Conservation (phyloP, 257 asterid genomes). For the Solanum phureja region DNA sequence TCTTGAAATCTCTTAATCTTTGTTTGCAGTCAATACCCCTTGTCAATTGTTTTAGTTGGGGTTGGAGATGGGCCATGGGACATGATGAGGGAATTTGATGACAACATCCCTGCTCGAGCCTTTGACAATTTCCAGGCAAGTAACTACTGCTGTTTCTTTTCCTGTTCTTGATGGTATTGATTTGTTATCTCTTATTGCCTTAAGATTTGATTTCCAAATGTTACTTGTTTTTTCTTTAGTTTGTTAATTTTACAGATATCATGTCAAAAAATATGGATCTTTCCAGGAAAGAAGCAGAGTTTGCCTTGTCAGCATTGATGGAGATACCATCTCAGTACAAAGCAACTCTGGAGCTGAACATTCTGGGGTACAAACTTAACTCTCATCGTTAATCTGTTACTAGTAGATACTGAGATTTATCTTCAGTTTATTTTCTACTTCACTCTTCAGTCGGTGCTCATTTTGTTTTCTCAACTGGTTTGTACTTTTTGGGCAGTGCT, state of each 20-base stretch:
- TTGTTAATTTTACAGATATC: slow-evolving; percentile 86
- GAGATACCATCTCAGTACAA: slow-evolving; percentile 92
- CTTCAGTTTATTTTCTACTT: neutral
- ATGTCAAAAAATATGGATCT: slow-evolving; percentile 61
- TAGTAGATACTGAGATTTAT: neutral
- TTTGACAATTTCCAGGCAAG: slow-evolving; percentile 90
- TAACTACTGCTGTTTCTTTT: neutral
- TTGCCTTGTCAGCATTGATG: slow-evolving; percentile 91
- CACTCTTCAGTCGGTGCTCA: neutral
- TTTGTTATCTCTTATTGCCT: slow-evolving; percentile 2
- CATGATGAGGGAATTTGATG: slow-evolving; percentile 92
- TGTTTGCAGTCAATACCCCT: slow-evolving; percentile 58
- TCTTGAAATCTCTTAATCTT: neutral
- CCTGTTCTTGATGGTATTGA: neutral
- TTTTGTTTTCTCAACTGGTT: slow-evolving; percentile 1
- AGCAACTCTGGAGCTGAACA: slow-evolving; percentile 84
- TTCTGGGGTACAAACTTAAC: slow-evolving; percentile 53
- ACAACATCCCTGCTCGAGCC: slow-evolving; percentile 84
- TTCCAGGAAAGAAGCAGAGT: slow-evolving; percentile 86
- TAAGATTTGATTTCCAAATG: neutral
- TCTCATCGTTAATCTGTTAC: neutral
- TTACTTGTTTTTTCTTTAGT: slow-evolving; percentile 26
- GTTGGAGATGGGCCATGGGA: slow-evolving; percentile 99
- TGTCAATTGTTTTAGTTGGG: slow-evolving; percentile 79
- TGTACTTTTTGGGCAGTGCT: slow-evolving; percentile 36